These are phyloP conservation scores for Gymnopilus junonius DNA, from an alignment of 768 basidiomycete genomes.

Conservation along the genomic window DNA sequence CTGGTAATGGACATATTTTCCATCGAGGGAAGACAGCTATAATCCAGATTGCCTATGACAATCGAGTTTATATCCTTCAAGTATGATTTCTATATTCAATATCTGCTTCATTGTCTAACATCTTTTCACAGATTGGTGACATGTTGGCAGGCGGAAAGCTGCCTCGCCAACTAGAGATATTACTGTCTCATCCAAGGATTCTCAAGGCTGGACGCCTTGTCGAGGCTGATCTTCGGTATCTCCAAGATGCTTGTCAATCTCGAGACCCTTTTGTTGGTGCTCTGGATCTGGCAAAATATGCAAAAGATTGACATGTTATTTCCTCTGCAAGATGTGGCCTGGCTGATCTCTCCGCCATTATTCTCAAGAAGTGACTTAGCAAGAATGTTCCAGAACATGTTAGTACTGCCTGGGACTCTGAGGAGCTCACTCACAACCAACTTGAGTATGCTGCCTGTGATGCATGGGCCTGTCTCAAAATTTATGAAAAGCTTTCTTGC, in stretches of 20 bases:
- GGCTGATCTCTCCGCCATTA: constrained; percentile 31
- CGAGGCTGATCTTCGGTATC: constrained; percentile 22
- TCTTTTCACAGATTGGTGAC: constrained; percentile 15
- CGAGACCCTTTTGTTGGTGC: constrained; percentile 26
- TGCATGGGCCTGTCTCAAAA: constrained; percentile 14
- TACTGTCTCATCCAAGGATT: constrained; percentile 19
- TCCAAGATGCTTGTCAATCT: constrained; percentile 19
- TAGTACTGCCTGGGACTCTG: constrained; percentile 16
- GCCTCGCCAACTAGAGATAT: constrained; percentile 14
- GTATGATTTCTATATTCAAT: constrained; percentile 6
- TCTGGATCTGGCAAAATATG: constrained; percentile 31
- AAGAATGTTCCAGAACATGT: constrained; percentile 19
- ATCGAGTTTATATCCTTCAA: constrained; percentile 19
- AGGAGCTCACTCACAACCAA: constrained; percentile 12
- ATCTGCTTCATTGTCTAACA: neutral
- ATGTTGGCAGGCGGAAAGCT: constrained; percentile 15
- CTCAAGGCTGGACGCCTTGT: constrained; percentile 29
- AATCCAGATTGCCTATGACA: constrained; percentile 23
- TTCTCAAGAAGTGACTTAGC: constrained; percentile 21
- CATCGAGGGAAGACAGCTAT: constrained; percentile 17
- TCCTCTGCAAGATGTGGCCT: constrained; percentile 23
- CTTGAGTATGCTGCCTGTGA: constrained; percentile 18
- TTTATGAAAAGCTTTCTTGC: constrained; percentile 24
- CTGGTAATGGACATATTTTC: constrained; percentile 1
- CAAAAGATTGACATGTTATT: constrained; percentile 27